Percentiles rank a stretch among this genome's conserved stretches.
Evolutionary conservation across 768 basidiomycete species (phyloP).

Genomic region (Auricularia sp.): DNA sequence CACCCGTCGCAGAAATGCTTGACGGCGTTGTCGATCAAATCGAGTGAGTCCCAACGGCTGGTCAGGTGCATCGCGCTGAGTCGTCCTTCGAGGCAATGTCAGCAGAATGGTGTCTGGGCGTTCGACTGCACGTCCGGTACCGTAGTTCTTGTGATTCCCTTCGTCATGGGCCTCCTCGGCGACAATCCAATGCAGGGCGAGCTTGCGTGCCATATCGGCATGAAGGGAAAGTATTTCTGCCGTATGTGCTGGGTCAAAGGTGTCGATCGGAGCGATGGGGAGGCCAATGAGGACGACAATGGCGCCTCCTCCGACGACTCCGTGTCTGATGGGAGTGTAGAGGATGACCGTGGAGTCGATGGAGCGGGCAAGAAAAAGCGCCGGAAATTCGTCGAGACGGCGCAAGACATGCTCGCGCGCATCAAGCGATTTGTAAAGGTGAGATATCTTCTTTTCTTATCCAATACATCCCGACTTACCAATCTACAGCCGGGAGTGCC

Average conservation of each 20-base stretch:
- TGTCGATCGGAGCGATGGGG: constrained; percentile 17
- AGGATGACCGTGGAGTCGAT: too few species aligned
- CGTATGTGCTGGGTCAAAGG: constrained; percentile 21
- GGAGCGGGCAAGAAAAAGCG: too few species aligned
- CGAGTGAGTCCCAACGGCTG: constrained; percentile 18
- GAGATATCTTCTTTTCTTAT: too few species aligned
- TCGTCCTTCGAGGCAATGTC: constrained; percentile 4
- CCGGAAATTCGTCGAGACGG: too few species aligned
- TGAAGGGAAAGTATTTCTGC: constrained; percentile 31
- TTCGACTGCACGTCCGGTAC: constrained; percentile 22
- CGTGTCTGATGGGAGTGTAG: too few species aligned
- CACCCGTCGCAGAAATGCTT: constrained; percentile 34
- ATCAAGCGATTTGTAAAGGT: too few species aligned
- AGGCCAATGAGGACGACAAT: too few species aligned
- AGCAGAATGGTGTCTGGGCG: constrained; percentile 27
- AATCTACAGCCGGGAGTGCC: too few species aligned
- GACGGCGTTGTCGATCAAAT: constrained; percentile 19
- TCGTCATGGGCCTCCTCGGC: constrained; percentile 19
- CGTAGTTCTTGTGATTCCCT: constrained; percentile 9
- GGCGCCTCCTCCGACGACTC: too few species aligned
- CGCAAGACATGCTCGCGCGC: too few species aligned
- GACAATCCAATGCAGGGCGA: constrained; percentile 41
- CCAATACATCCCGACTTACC: too few species aligned
- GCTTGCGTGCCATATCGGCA: constrained; percentile 35
- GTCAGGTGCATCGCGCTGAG: constrained; percentile 9